These are phyloP conservation scores for Volvariella surrecta DNA, from an alignment of 1,284 basidiomycete species.

Conservation along the genomic window DNA sequence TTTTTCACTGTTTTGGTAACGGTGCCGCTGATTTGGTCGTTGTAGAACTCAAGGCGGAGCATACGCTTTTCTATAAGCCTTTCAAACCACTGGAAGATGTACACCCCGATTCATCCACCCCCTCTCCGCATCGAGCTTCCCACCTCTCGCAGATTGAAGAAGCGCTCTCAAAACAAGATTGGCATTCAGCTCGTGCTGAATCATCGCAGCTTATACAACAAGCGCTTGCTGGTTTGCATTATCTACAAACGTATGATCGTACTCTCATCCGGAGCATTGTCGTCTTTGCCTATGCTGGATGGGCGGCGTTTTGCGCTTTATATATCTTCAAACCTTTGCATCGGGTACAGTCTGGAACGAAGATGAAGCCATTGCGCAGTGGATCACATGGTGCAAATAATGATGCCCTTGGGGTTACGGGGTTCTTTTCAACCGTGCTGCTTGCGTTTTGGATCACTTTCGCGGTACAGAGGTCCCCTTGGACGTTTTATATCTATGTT, in stretches of 20 bases:
- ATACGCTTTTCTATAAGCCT: slow-evolving; percentile 55
- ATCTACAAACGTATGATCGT: slow-evolving; percentile 84
- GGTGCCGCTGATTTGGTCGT: neutral
- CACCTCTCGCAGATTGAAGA: slow-evolving; percentile 33
- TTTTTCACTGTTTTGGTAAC: no score
- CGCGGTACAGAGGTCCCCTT: slow-evolving; percentile 54
- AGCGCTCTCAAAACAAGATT: slow-evolving; percentile 34
- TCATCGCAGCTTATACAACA: slow-evolving; percentile 49
- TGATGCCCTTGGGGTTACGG: slow-evolving; percentile 9
- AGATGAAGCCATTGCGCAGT: no score
- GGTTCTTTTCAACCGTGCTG: slow-evolving; percentile 21
- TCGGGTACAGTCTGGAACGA: no score
- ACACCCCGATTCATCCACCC: slow-evolving; percentile 11
- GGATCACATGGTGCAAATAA: neutral
- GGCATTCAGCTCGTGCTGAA: slow-evolving; percentile 39
- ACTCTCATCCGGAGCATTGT: slow-evolving; percentile 66
- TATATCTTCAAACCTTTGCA: slow-evolving; percentile 40
- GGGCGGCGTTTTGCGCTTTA: slow-evolving; percentile 59
- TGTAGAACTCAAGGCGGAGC: slow-evolving; percentile 51
- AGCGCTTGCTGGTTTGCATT: slow-evolving; percentile 63
- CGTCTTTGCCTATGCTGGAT: slow-evolving; percentile 68
- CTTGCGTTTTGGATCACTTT: slow-evolving; percentile 47
- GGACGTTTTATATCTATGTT: slow-evolving; percentile 74
- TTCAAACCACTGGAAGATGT: slow-evolving; percentile 34
- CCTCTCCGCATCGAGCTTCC: slow-evolving; percentile 15